A percentile compares a stretch with the other conserved stretches of the same genome.
Conservation (phyloP, 202 grass and related monocot species). For the Hordeum pubiflorum region DNA sequence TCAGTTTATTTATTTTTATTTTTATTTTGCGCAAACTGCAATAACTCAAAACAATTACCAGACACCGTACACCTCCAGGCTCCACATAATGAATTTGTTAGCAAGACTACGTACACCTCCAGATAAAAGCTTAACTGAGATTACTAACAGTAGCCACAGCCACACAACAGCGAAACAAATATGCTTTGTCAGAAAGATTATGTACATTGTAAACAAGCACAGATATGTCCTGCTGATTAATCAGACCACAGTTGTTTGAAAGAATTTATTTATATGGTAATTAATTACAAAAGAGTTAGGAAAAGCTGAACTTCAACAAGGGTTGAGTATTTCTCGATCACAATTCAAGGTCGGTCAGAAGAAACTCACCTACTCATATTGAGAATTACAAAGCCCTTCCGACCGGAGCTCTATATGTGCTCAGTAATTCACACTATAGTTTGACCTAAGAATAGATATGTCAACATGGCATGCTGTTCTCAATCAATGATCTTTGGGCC, state of each 20-base stretch:
- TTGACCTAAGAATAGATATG: constrained; percentile 19
- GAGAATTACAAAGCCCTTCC: constrained; percentile 30
- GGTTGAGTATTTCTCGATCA: constrained; percentile 11
- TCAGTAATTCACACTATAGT: constrained; percentile 17
- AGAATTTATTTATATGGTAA: constrained; percentile 41
- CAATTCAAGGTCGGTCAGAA: constrained; percentile 15
- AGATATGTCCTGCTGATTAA: constrained; percentile 33
- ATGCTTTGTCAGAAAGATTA: constrained; percentile 25
- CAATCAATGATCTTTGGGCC: constrained; percentile 18
- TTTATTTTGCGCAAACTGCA: too few relatives aligned
- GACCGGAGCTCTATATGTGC: constrained; percentile 29
- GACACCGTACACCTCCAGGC: too few relatives aligned
- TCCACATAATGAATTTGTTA: neutral
- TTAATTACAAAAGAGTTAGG: constrained; percentile 45
- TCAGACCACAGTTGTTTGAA: constrained; percentile 19
- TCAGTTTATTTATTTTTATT: too few relatives aligned
- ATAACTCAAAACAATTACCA: too few relatives aligned
- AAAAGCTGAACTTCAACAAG: constrained; percentile 31
- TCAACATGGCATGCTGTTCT: constrained; percentile 15
- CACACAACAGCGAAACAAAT: constrained; percentile 3
- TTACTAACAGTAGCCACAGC: neutral
- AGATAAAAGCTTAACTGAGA: neutral
- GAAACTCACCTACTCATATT: constrained; percentile 34
- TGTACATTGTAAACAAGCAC: constrained; percentile 33
- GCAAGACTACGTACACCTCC: neutral